Base-by-base conservation (phyloP, 192 early-diverging fungal genomes). In the Haplosporangium gracile region DNA sequence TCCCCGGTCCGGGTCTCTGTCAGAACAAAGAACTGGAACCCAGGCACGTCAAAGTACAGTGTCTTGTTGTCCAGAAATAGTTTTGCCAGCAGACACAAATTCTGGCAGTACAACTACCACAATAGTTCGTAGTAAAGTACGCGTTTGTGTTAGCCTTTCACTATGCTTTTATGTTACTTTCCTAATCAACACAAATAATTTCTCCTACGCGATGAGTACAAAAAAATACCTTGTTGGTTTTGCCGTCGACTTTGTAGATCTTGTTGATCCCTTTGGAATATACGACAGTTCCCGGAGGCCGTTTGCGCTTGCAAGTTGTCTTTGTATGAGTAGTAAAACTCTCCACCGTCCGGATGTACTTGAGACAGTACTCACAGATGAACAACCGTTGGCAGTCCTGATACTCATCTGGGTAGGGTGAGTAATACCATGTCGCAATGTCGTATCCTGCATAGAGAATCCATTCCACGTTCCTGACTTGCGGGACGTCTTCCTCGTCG, bases 21-120 rank as follows among this genome's bases (percentile, higher is more conserved):
- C 75, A 99, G 88, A 0, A 99, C 91, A 83, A 98, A 99, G 81
- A 99, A 99, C n/a, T 97, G 82, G 79, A 99, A 99, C 7, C 95
- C 92, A 69, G 97, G 96, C 24, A 98, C 92, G 76, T 99, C 98
- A 83, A 97, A 99, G 75, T 96, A 99, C 16, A 99, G 90, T 1
- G 97, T 98, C 85, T 99, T 99, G 91, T 98, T 96, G 84, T 99
- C 98, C 65, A 99, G 87, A 88, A 99, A 99, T 85, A 97, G 90
- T 84, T 99, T 99, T 49, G 97, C 95, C 73, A 99, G 81, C 24
- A 99, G 89, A 60, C 96, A 98, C 32, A 99, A 87, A 85, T 98
- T 99, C 79, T 99, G 98, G 82, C 97, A 97, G 83, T 97, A 99
- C 9, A 98, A 88, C 94, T 96, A 87, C 57, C 39, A 45, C 34